phyloP scores from a whole-genome alignment of 352 stramenopile genomes.

The Globisporangium recalcitrans region DNA sequence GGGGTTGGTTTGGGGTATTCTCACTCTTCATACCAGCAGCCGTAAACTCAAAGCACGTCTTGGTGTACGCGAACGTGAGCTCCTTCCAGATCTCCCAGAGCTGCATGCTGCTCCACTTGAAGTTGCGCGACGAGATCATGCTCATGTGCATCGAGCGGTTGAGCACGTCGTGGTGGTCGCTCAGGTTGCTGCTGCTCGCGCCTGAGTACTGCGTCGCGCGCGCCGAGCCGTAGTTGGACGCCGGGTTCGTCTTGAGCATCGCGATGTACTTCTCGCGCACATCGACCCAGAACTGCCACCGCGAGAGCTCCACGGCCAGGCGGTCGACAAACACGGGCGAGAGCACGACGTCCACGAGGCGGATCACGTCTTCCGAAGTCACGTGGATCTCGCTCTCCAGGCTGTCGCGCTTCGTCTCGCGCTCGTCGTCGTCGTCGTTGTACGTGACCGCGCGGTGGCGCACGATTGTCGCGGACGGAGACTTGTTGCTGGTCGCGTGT shows the following conservation, averaged over 20 bases:
- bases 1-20: slow-evolving; percentile 14
- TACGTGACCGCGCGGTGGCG: slow-evolving; percentile 8
- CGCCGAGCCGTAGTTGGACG: slow-evolving; percentile 17
- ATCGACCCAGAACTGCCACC: slow-evolving; percentile 80
- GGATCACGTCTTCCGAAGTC: slow-evolving; percentile 71
- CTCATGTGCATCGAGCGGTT: slow-evolving; percentile 4
- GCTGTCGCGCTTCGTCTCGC: slow-evolving; percentile 24
- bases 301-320: slow-evolving; percentile 52
- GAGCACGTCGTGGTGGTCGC: slow-evolving; percentile 9
- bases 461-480: not conserved
- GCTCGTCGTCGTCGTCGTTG: slow-evolving; percentile 5
- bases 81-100: slow-evolving; percentile 85
- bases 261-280: slow-evolving; percentile 71
- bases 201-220: not conserved
- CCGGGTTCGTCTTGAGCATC: slow-evolving; percentile 24
- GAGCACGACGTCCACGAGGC: slow-evolving; percentile 67
- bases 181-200: not conserved
- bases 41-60: slow-evolving; percentile 80
- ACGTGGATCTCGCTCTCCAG: slow-evolving; percentile 56
- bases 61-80: slow-evolving; percentile 74
- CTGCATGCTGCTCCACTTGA: slow-evolving; percentile 80
- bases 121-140: slow-evolving; percentile 42
- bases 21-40: slow-evolving; percentile 83
- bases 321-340: slow-evolving; percentile 70
- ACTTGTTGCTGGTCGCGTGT: not conserved